phyloP scores from a whole-genome alignment of 495 filamentous ascomycete genomes.

The Pyrenula aspistea region DNA sequence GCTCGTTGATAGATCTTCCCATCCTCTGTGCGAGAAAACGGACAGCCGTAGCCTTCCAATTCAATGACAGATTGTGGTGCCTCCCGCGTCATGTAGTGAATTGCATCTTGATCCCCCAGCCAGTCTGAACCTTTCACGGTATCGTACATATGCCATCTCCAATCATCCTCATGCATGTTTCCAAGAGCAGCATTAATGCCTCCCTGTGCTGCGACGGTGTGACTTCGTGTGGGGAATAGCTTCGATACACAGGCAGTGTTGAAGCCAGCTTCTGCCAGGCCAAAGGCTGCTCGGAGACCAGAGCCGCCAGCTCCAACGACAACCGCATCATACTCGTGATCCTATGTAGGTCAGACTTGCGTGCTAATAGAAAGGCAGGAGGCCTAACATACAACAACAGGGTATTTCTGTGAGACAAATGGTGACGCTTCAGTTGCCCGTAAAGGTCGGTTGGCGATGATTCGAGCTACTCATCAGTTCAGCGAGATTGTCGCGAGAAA shows the following conservation, averaged over 20 bases:
- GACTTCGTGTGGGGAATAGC: constrained; percentile 89
- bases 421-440: constrained; percentile 85
- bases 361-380: constrained; percentile 6
- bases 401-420: constrained; percentile 75
- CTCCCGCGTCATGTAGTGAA: constrained; percentile 98
- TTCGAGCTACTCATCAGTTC: constrained; percentile 42
- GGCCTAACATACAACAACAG: constrained; percentile 65
- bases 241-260: constrained; percentile 98
- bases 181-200: constrained; percentile 94
- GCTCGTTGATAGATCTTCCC: constrained; percentile 97
- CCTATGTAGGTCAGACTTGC: constrained; percentile 28
- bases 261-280: constrained; percentile 93
- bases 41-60: constrained; percentile 94
- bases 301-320: constrained; percentile 92
- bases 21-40: constrained; percentile 94
- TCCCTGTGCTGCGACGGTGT: constrained; percentile 75
- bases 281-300: constrained; percentile 89
- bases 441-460: constrained; percentile 72
- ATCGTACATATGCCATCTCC: constrained; percentile 99
- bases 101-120: constrained; percentile 97
- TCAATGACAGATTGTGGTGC: constrained; percentile 86
- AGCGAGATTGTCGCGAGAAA: constrained; percentile 6
- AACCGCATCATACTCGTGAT: constrained; percentile 76
- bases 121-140: constrained; percentile 98
- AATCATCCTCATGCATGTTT: constrained; percentile 90